These are phyloP conservation scores for Ophiostoma montium DNA, from an alignment of 2,329 filamentous ascomycete genomes.

Conservation along the genomic window DNA sequence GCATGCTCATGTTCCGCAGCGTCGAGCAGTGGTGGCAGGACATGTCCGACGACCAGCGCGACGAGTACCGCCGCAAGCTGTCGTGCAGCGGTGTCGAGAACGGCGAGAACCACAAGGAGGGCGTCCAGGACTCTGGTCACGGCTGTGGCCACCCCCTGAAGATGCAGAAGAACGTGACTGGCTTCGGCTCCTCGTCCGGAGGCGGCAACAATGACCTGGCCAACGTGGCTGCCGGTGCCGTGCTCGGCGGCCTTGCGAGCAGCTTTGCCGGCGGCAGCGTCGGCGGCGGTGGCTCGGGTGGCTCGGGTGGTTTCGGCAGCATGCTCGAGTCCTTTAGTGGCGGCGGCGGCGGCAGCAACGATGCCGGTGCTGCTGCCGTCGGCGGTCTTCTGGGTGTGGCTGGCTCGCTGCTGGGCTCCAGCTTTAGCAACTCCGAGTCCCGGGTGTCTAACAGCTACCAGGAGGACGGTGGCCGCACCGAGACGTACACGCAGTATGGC, in stretches of 20 bases:
- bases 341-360: not conserved
- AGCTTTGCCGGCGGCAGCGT: constrained; percentile 24
- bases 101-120: constrained; percentile 76
- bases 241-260: constrained; percentile 43
- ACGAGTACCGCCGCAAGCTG: constrained; percentile 59
- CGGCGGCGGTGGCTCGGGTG: constrained; percentile 3
- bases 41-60: constrained; percentile 46
- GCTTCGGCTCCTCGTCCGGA: constrained; percentile 17
- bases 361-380: constrained; percentile 32
- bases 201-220: constrained; percentile 40
- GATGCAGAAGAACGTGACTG: constrained; percentile 50
- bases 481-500: constrained; percentile 48
- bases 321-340: constrained; percentile 2
- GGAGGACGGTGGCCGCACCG: constrained; percentile 45
- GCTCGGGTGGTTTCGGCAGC: constrained; percentile 5
- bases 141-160: constrained; percentile 67
- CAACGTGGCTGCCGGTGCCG: constrained; percentile 38
- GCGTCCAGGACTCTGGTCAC: constrained; percentile 70
- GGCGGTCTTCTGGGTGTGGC: constrained; percentile 60
- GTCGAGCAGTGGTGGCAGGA: constrained; percentile 73
- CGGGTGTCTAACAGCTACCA: constrained; percentile 34
- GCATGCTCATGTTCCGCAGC: constrained; percentile 61
- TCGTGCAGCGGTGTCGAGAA: constrained; percentile 63
- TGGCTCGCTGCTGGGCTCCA: constrained; percentile 42
- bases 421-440: constrained; percentile 31